Conservation (phyloP, 2,329 filamentous ascomycete species). For the Cladosporium phlei region DNA sequence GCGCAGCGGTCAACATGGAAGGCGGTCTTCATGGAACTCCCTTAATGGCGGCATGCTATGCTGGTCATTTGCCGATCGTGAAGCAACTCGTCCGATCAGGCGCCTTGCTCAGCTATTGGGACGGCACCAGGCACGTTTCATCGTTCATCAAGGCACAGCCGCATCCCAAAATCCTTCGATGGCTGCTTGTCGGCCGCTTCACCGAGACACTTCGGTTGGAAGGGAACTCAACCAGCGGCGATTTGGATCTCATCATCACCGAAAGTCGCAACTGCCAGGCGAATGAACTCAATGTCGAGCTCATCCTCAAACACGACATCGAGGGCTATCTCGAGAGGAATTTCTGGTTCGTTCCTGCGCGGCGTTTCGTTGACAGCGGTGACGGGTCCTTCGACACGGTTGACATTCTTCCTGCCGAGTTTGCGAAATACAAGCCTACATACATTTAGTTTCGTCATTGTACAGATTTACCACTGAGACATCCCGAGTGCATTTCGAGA, state of each 20-base stretch:
- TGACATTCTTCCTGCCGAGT: neutral
- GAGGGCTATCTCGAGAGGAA: neutral
- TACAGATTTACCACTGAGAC: no score
- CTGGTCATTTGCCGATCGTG: neutral
- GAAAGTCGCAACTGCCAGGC: no score
- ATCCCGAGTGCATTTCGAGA: no score
- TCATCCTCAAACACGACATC: neutral
- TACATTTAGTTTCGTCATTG: no score
- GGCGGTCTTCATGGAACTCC: neutral
- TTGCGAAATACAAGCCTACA: neutral
- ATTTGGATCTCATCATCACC: neutral
- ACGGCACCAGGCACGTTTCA: neutral
- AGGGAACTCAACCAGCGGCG: neutral
- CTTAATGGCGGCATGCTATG: neutral
- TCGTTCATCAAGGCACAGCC: neutral
- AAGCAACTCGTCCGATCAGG: neutral
- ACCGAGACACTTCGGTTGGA: neutral
- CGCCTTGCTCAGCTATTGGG: neutral
- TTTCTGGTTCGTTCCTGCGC: neutral
- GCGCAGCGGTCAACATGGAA: neutral
- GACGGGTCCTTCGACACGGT: neutral
- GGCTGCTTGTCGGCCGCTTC: neutral
- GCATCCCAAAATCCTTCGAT: neutral
- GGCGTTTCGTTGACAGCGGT: neutral
- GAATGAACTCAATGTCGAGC: neutral